Evolutionary conservation across 495 filamentous ascomycete genomes (phyloP), one percentile per base, ranked within the genome.

Genomic region (Penicillium daleae): DNA sequence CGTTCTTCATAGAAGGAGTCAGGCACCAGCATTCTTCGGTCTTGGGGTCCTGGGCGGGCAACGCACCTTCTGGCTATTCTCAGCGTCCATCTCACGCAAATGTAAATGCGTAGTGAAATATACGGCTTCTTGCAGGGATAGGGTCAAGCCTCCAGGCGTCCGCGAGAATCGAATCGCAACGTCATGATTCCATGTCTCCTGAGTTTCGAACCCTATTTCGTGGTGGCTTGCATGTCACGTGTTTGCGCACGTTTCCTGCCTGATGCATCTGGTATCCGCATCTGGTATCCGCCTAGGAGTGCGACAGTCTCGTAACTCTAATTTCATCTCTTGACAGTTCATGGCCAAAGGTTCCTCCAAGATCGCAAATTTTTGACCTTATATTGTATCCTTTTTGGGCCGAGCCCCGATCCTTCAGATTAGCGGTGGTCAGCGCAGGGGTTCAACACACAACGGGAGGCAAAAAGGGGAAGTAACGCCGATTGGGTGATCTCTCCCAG

Each of bases 1-100:
- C 31, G 55, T 74, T 65, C 75, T 80, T 46, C 15, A 9, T 46
- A 24, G 31, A n/a, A 6, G n/a, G 3, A 56, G 65, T 73, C 56
- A 72, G 58, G 27, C 58, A 40, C 35, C 37, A 37, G 26, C n/a
- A 26, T 46, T 50, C 19, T 50, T 12, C n/a, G 15, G 17, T 15
- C 32, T 12, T 10, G n/a, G 21, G 6, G 27, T 24, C 15, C 3
- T 35, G 31, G 32, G 17, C 17, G 35, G 35, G 24, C 32, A 19
- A 53, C 62, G 26, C n/a, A 69, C 66, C 66, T 69, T 66, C 26
- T 63, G 59, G 37, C 53, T 60, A 48, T 44, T 63, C 7, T 62
- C 61, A 0, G 56, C 6, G 19, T 62, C 59, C 63, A 66, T 64
- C 15, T 26, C 32, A 10, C 13, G 26, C 24, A 29, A 17, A 31